A percentile compares a stretch with the other conserved stretches of the same genome.
These are phyloP conservation scores for Purpureocillium takamizusanense DNA, from an alignment of 2,329 filamentous ascomycete genomes.

Conservation along the genomic window DNA sequence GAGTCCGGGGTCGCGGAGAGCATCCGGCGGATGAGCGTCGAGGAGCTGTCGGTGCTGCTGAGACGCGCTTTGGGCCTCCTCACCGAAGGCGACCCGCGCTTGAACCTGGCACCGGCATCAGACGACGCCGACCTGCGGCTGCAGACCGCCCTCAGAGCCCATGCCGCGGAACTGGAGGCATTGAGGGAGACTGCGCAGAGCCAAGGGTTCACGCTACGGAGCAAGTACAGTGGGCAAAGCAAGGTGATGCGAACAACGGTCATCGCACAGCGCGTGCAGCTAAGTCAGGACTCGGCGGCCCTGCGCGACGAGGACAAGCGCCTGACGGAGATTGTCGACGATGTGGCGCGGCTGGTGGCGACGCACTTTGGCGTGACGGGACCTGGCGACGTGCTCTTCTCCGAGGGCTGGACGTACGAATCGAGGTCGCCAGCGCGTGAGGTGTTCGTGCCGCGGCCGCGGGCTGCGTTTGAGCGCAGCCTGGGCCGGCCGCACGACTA, in stretches of 20 bases:
- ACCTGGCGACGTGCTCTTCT: conserved; percentile 43
- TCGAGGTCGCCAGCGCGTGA: conserved; percentile 59
- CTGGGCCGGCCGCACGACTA: conserved; percentile 69
- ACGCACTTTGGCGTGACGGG: conserved; percentile 13
- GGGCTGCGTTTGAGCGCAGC: conserved; percentile 61
- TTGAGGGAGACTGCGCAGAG: conserved; percentile 36
- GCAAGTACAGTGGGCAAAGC: conserved; percentile 64
- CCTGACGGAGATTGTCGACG: conserved; percentile 58
- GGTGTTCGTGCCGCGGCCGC: conserved; percentile 67
- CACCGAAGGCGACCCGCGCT: conserved; percentile 24
- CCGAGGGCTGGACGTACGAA: conserved; percentile 72
- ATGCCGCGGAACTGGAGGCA: conserved; percentile 35
- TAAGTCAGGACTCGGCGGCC: conserved; percentile 64
- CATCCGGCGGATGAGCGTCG: conserved; percentile 46
- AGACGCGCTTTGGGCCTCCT: conserved; percentile 16
- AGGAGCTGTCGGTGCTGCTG: conserved; percentile 17
- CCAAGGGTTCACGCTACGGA: conserved; percentile 49
- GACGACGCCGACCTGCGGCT: conserved; percentile 22
- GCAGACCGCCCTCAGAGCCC: conserved; percentile 23
- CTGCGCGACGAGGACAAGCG: conserved; percentile 62
- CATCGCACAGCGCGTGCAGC: conserved; percentile 71
- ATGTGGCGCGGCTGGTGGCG: conserved; percentile 19
- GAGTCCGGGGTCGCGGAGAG: conserved; percentile 45
- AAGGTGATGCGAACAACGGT: conserved; percentile 68
- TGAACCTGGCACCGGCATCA: conserved; percentile 22